Percentiles rank a stretch among this genome's conserved stretches.
These are phyloP conservation scores for Cercospora nicotianae DNA, from an alignment of 2,329 filamentous ascomycete species.

Conservation along the genomic window DNA sequence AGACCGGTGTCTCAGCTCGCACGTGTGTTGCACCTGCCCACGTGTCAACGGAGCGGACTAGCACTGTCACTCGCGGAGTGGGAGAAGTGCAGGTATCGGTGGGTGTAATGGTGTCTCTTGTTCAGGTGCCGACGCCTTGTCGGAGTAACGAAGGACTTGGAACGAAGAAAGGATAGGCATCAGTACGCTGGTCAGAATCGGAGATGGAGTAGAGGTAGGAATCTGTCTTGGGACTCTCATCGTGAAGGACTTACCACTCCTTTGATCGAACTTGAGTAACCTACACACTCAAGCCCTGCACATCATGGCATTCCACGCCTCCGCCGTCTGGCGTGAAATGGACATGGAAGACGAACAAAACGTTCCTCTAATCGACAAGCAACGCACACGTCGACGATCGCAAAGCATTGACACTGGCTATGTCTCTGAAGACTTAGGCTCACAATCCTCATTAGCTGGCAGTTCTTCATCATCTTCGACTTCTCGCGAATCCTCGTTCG, in stretches of 20 bases:
- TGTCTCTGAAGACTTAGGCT: not conserved
- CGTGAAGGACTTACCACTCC: not conserved
- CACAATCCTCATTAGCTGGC: not conserved
- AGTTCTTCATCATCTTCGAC: not conserved
- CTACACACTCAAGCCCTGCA: not conserved
- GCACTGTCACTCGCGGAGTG: not conserved
- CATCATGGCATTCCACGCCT: not conserved
- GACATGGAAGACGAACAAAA: not conserved
- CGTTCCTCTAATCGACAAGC: not conserved
- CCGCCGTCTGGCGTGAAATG: not conserved
- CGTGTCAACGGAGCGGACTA: not conserved
- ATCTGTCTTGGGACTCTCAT: not conserved
- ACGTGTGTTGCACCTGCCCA: not conserved
- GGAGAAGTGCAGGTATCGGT: not conserved
- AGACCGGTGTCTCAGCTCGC: not conserved
- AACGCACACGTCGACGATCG: not conserved
- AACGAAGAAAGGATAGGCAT: not conserved
- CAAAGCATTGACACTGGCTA: not conserved
- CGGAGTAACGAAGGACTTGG: not conserved
- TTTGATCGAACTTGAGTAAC: not conserved
- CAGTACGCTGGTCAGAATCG: too few species aligned
- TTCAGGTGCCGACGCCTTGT: not conserved
- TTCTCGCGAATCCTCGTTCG: not conserved
- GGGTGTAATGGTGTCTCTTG: not conserved
- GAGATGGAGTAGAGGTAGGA: not conserved